Base-by-base conservation (phyloP, 1,284 basidiomycete genomes). In the Clitocybe nebularis region DNA sequence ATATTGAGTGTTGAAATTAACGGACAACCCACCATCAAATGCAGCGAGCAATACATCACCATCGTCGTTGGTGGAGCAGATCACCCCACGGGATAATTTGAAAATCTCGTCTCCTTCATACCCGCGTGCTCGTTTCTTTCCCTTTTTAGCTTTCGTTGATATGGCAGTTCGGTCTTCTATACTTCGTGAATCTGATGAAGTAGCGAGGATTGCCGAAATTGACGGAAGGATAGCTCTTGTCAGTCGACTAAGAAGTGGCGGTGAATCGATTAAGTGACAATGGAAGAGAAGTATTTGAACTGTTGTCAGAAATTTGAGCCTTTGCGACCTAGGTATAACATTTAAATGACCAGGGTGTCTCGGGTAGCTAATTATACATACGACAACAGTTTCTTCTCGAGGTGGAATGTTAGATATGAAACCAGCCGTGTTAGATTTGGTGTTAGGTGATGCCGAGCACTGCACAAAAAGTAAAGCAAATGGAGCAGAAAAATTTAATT, bases 31-130 rank as follows among this genome's bases (percentile, higher is more conserved):
- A 90, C 89, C 75, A 51, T 82, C 72, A n/a, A 90, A 58, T 11
- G 84, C 74, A 5, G 60, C 56, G 5, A 89, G 55, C 20, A 88
- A 49, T 9, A 74, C 64, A 17, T 78, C 66, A 13, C 73, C 75
- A 19, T 85, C 83, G 16, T 68, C 66, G 3, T 48, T 43, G 0
- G 70, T 72, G 0, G 73, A 57, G 48, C 75, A 81, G 22, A 80
- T 56, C 2, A 75, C 66, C 20, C 68, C 63, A 28, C 72, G 67
- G 1, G 74, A 67, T 3, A 68, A 58, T 40, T 76, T 81, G 56
- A 94, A 81, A 6, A 89, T 65, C 51, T 87, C 86, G 50, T 91
- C 89, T 19, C 83, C 88, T 56, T 89, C 87, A 39, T 81, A 89
- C 4, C 76, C 83, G 23, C 83, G 74, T 13, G 76, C 74, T 29